Base-by-base conservation (phyloP, 1,284 basidiomycete genomes). In the Bondarzewia mesenterica region DNA sequence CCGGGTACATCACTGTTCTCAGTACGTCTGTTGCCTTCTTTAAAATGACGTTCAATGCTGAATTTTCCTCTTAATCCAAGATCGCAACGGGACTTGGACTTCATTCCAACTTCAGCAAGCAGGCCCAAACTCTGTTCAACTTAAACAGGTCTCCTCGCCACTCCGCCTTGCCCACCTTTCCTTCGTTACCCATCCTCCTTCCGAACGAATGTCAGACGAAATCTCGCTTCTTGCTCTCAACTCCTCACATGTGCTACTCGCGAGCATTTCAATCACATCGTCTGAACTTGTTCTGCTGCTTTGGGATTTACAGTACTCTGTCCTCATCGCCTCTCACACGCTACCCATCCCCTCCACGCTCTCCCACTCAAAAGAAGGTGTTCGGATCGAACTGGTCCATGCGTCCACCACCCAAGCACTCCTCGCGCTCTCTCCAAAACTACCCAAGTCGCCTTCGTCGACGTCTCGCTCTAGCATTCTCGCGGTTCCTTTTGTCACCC, bases 281-380 rank as follows among this genome's bases (percentile, higher is more conserved):
- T 63, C 70, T 35, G 77, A 82, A 50, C 67, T 89, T 45, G 58
- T 60, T n/a, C 55, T 77, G 36, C 74, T 84, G 15, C 58, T 88
- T 36, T 88, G 85, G 84, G 85, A 89, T 56, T 64, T 87, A 16
- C 79, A 80, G 53, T 88, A 82, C 55, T 77, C 77, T 15, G 77
- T 87, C 27, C 63, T 87, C 16, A 69, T 88, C 20, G 68, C 79
- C 1, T 72, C 75, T 7, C 74, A 81, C 27, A 61, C 65, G 2
- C 63, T 83, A 42, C 58, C 78, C 0, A 60, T 78, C 4, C 82
- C 85, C 0, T 69, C 75, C 0, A 62, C 72, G n/a, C 56, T 79
- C 7, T 57, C 62, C 8, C 61, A 66, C 42, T 64, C 56, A 32
- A 63, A 72, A 47, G 62, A 65, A 14, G 57, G 62, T 15, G 57